Evolutionary conservation across 768 basidiomycete species (phyloP), one percentile per base, ranked within the genome.

Genomic region (Boletus subcaerulescens): DNA sequence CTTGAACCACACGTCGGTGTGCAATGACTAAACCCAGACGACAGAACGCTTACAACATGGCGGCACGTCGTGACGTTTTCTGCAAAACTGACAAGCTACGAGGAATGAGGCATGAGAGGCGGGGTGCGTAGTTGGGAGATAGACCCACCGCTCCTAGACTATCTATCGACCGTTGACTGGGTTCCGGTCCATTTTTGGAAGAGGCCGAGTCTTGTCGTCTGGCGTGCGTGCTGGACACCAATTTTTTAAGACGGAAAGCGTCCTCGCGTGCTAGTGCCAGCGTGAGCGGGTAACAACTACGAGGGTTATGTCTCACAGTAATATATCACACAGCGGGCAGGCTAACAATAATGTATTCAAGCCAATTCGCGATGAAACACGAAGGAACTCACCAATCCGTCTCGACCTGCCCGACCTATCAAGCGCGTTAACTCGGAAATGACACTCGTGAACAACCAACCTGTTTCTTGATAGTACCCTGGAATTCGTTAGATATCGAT

Each of bases 391-490:
- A 89, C 90, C 56, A 71, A 65, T 32, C 88, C 88, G 64, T 93
- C 89, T 49, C 91, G 80, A 26, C 91, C 91, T 52, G 87, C 91
- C 47, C 91, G 79, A 42, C 90, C 89, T 88, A 52, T 31, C 45
- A 47, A 57, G 4, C 46, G 38, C n/a, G 15, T 65, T 22, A 59
- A 18, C 14, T 49, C 18, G 20, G 36, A 44, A 36, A 32, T 9
- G 13, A 52, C 17, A 11, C 40, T 24, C 38, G 18, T 44, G 31
- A 22, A 42, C 29, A 11, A 56, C 76, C 22, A 60, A 85, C 88
- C 89, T 58, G 90, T 92, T 70, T 93, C 91, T 67, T 93, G 91
- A 67, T 93, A 93, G 67, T 86, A 93, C 0, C 89, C 91, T 90
- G 45, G 12, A 17, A 39, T 10, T 29, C 12, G 18, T 68, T 39